Conservation (phyloP, 306 rosid genomes). For the Bauhinia variegata region DNA sequence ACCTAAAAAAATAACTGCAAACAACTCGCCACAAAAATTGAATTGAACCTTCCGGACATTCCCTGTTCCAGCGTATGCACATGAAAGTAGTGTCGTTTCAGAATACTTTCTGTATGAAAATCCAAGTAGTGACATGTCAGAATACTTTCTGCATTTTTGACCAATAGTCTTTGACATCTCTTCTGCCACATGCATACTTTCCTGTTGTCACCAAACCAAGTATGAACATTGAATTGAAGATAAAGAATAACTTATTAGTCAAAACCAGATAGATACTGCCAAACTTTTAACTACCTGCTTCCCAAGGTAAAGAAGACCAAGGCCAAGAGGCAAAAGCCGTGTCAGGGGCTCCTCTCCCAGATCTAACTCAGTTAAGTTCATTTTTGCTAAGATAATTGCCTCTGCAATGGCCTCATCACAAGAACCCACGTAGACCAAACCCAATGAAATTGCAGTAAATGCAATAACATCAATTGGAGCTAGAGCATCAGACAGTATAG, state of each 20-base stretch:
- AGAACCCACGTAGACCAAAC: slow-evolving; percentile 88
- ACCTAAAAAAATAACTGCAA: background rate
- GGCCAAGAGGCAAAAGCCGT: slow-evolving; percentile 89
- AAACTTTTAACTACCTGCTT: slow-evolving; percentile 73
- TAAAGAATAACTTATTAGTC: background rate
- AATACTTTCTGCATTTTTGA: too few species aligned
- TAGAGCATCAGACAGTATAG: slow-evolving; percentile 77
- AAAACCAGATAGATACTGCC: slow-evolving; percentile 5
- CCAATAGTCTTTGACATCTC: slow-evolving; percentile 94
- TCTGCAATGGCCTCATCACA: slow-evolving; percentile 96
- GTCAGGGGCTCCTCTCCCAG: slow-evolving; percentile 91
- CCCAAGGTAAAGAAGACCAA: slow-evolving; percentile 95
- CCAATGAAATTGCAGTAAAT: slow-evolving; percentile 92
- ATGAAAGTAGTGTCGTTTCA: slow-evolving; percentile 92
- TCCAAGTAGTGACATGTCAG: too few species aligned
- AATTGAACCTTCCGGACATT: slow-evolving; percentile 84
- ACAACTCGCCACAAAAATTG: background rate
- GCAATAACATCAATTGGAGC: slow-evolving; percentile 91
- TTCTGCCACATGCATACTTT: slow-evolving; percentile 88
- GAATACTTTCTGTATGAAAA: slow-evolving; percentile 84
- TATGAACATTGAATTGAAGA: slow-evolving; percentile 14
- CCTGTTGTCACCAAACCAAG: slow-evolving; percentile 55
- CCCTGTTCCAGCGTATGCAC: slow-evolving; percentile 99
- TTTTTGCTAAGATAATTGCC: slow-evolving; percentile 88
- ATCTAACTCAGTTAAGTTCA: slow-evolving; percentile 88